These are phyloP conservation scores for Phialophora macrospora DNA, from an alignment of 2,329 filamentous ascomycete genomes.

Conservation along the genomic window DNA sequence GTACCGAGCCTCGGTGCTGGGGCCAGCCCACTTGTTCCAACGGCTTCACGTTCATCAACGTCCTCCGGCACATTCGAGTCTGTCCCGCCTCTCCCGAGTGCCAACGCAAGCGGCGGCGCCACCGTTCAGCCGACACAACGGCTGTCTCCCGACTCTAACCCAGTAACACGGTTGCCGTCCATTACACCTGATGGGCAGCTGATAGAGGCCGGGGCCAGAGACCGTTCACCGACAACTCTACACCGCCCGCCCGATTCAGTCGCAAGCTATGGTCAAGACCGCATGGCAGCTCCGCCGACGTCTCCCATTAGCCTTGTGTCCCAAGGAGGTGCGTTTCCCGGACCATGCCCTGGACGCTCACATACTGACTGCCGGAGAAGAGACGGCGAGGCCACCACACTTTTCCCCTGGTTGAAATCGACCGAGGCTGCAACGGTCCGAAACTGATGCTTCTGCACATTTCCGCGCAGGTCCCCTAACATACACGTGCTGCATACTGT, in stretches of 20 bases:
- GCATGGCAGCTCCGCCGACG: constrained; percentile 21
- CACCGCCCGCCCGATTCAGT: constrained; percentile 15
- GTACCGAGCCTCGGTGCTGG: constrained; percentile 19
- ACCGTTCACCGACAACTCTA: constrained; percentile 24
- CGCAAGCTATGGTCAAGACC: constrained; percentile 23
- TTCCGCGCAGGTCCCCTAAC: neutral
- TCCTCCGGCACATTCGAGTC: constrained; percentile 29
- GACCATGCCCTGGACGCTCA: constrained; percentile 17
- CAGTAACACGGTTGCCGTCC: constrained; percentile 33
- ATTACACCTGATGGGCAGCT: constrained; percentile 35
- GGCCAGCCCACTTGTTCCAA: constrained; percentile 23
- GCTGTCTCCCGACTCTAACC: constrained; percentile 28
- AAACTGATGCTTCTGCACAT: constrained; percentile 11
- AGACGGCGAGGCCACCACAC: constrained; percentile 21
- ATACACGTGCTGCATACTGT: constrained; percentile 6
- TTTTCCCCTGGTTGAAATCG: constrained; percentile 31
- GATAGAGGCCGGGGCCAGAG: constrained; percentile 25
- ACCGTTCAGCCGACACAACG: constrained; percentile 24
- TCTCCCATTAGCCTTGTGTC: constrained; percentile 31
- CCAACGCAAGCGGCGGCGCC: constrained; percentile 11
- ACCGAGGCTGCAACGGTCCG: constrained; percentile 15
- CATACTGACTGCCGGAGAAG: constrained; percentile 30
- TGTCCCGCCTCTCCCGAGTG: constrained; percentile 12
- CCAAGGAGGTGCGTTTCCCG: constrained; percentile 31
- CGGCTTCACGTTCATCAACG: constrained; percentile 27